Percentiles rank a stretch among this genome's conserved stretches.
phyloP scores from a whole-genome alignment of 2,329 filamentous ascomycete genomes.

The Colletotrichum magnum region DNA sequence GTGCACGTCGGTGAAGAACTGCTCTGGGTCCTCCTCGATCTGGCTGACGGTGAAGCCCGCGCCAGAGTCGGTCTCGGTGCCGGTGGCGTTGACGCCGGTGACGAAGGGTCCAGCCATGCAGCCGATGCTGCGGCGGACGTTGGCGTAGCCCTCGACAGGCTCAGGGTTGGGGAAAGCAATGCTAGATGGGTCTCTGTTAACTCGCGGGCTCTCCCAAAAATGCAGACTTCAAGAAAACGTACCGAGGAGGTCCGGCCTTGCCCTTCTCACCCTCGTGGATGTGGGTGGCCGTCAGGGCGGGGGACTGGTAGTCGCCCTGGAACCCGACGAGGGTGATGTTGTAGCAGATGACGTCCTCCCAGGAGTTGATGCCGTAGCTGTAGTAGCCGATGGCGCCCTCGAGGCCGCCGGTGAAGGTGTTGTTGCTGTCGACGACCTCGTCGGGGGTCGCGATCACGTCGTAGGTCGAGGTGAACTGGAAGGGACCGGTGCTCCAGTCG shows the following conservation, averaged over 20 bases:
- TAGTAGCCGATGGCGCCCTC: conserved; percentile 62
- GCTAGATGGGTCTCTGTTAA: conserved; percentile 35
- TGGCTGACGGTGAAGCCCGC: conserved; percentile 62
- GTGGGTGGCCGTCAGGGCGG: conserved; percentile 67
- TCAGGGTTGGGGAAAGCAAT: conserved; percentile 65
- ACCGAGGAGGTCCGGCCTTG: conserved; percentile 63
- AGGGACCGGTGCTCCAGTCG: conserved; percentile 42
- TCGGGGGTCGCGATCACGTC: conserved; percentile 62
- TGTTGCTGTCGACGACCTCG: conserved; percentile 62
- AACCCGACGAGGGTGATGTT: conserved; percentile 66
- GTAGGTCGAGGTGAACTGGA: conserved; percentile 64
- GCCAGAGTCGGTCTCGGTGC: conserved; percentile 50
- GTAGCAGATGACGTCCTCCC: conserved; percentile 59
- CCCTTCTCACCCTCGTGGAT: conserved; percentile 65
- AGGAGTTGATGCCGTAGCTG: conserved; percentile 67
- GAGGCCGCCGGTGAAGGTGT: conserved; percentile 55
- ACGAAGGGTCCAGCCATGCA: conserved; percentile 55
- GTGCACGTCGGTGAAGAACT: conserved; percentile 69
- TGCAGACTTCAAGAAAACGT: conserved; percentile 19
- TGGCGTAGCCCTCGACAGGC: conserved; percentile 48
- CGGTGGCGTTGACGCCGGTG: conserved; percentile 49
- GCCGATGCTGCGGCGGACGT: conserved; percentile 55
- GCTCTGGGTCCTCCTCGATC: conserved; percentile 64
- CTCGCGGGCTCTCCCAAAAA: no score
- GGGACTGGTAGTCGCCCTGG: conserved; percentile 64